Percentiles rank a stretch among this genome's conserved stretches.
phyloP scores from a whole-genome alignment of 139 green algal species.

The Tetradesmus lagerheimii region DNA sequence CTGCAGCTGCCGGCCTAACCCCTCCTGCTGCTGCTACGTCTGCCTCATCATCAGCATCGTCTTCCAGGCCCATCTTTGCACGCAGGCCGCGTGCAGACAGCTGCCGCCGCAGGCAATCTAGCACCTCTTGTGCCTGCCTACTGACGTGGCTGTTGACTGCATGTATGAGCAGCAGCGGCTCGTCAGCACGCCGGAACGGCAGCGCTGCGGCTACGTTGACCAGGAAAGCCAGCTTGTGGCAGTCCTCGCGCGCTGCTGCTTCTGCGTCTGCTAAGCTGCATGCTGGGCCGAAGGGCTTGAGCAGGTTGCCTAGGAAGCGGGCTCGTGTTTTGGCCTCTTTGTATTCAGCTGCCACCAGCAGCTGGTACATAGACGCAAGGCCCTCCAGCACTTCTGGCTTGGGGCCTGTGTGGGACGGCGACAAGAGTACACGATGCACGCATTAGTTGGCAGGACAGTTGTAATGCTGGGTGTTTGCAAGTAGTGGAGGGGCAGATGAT shows the following conservation, averaged over 20 bases:
- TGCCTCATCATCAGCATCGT: not conserved
- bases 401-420: not conserved
- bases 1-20: not conserved
- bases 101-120: slow-evolving; percentile 30
- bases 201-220: slow-evolving; percentile 66
- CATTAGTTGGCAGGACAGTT: no score
- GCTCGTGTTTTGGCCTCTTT: not conserved
- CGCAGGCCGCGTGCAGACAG: slow-evolving; percentile 19
- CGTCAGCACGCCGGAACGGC: slow-evolving; percentile 73
- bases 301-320: slow-evolving; percentile 60
- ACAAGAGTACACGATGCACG: not conserved
- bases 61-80: slow-evolving; percentile 8
- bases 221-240: slow-evolving; percentile 65
- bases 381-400: slow-evolving; percentile 46
- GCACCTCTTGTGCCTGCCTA: slow-evolving; percentile 52
- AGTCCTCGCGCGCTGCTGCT: slow-evolving; percentile 38
- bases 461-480: no score
- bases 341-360: not conserved
- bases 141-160: slow-evolving; percentile 69
- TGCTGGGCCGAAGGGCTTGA: slow-evolving; percentile 64
- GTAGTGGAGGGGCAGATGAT: no score
- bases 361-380: slow-evolving; percentile 63
- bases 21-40: not conserved
- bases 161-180: slow-evolving; percentile 74
- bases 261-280: slow-evolving; percentile 30